phyloP scores from a whole-genome alignment of 2,329 filamentous ascomycete species.

The Pochonia chlamydosporia region DNA sequence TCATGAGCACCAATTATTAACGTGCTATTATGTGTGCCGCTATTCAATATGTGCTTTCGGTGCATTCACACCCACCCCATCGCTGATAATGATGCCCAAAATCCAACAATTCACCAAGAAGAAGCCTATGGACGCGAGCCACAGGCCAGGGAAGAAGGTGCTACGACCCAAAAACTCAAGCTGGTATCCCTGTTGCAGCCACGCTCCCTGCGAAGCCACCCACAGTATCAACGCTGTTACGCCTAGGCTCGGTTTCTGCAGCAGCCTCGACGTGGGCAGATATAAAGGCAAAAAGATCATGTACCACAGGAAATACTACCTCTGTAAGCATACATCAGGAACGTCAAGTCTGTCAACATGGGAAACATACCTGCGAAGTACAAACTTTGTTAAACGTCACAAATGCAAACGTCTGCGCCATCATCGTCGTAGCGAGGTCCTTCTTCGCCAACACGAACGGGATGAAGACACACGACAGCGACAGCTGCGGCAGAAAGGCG shows the following conservation, averaged over 20 bases:
- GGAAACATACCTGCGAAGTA: constrained; percentile 75
- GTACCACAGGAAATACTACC: constrained; percentile 96
- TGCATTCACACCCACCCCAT: constrained; percentile 35
- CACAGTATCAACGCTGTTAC: constrained; percentile 62
- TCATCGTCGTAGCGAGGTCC: constrained; percentile 76
- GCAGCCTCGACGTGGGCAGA: constrained; percentile 71
- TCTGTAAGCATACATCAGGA: background rate
- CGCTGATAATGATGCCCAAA: constrained; percentile 69
- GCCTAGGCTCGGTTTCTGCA: constrained; percentile 56
- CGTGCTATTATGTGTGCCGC: too few species aligned
- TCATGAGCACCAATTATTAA: too few species aligned
- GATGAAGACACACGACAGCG: constrained; percentile 72
- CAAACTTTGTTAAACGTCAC: constrained; percentile 99
- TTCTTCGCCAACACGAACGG: constrained; percentile 73
- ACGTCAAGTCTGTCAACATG: background rate
- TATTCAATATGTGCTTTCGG: constrained; percentile 19
- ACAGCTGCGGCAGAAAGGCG: constrained; percentile 83
- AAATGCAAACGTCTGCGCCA: constrained; percentile 94
- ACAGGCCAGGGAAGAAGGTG: constrained; percentile 82
- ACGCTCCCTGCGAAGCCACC: constrained; percentile 68
- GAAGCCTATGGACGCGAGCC: constrained; percentile 68
- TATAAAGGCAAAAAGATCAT: constrained; percentile 90
- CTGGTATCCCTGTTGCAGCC: constrained; percentile 69
- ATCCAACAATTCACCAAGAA: constrained; percentile 87
- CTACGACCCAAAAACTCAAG: constrained; percentile 77